phyloP scores from a whole-genome alignment of 257 asterid species.

The Primulina eburnea region DNA sequence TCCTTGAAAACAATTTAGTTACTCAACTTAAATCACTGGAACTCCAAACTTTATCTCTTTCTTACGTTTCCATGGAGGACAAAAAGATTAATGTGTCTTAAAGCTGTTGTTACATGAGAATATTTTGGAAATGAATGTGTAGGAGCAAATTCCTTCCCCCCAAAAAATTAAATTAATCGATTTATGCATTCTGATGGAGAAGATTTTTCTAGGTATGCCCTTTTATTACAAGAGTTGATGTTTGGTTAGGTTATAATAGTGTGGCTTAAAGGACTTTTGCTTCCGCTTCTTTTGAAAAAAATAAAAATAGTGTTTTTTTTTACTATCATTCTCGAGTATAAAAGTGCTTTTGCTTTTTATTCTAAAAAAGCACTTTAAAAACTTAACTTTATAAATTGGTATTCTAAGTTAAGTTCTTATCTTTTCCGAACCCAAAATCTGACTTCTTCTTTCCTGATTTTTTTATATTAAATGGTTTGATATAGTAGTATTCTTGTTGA shows the following conservation, averaged over 20 bases:
- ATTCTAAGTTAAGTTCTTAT: background rate
- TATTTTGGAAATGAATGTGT: background rate
- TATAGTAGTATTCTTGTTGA: too few relatives aligned
- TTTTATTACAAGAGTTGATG: background rate
- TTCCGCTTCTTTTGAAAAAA: background rate
- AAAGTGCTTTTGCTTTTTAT: too few relatives aligned
- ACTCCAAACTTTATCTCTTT: background rate
- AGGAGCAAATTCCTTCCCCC: background rate
- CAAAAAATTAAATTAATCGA: too few relatives aligned
- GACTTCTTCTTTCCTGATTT: too few relatives aligned
- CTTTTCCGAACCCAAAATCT: too few relatives aligned
- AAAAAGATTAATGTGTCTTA: background rate
- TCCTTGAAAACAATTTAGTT: background rate
- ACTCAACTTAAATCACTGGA: background rate
- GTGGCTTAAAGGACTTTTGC: background rate
- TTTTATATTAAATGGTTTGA: background rate
- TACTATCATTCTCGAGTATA: too few relatives aligned
- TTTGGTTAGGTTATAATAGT: background rate
- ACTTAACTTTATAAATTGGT: background rate
- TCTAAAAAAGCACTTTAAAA: too few relatives aligned
- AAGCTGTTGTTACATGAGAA: background rate
- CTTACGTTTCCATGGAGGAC: background rate
- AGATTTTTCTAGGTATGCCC: background rate
- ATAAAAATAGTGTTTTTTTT: too few relatives aligned
- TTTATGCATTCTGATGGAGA: background rate